A percentile compares a stretch with the other conserved stretches of the same genome.
These are phyloP conservation scores for Aaosphaeria arxii DNA, from an alignment of 2,329 filamentous ascomycete genomes.

Conservation along the genomic window DNA sequence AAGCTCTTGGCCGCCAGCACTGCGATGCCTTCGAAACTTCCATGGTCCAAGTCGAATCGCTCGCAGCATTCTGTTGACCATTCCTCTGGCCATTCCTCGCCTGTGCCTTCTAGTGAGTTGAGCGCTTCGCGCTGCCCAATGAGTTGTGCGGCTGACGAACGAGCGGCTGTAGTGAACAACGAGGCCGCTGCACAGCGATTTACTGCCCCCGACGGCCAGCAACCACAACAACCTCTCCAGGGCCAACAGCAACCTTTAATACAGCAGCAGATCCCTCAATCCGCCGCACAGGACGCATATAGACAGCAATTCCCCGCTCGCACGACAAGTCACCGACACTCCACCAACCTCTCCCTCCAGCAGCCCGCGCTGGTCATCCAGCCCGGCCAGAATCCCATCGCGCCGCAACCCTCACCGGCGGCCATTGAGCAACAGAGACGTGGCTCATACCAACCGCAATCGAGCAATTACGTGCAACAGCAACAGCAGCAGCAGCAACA, in stretches of 20 bases:
- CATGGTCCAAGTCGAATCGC: conserved; percentile 37
- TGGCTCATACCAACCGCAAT: conserved; percentile 21
- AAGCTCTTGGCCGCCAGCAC: conserved; percentile 16
- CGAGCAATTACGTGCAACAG: conserved; percentile 2
- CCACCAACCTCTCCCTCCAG: conserved; percentile 28
- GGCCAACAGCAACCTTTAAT: conserved; percentile 11
- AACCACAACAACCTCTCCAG: conserved; percentile 1
- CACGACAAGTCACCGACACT: conserved; percentile 28
- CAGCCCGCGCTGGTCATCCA: conserved; percentile 20
- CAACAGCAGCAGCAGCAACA: conserved; percentile 18
- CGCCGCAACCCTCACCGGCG: conserved; percentile 16
- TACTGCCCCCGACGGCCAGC: neutral
- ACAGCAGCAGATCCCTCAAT: conserved; percentile 8
- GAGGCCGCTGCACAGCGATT: conserved; percentile 25
- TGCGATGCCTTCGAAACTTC: conserved; percentile 38
- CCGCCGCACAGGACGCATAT: conserved; percentile 4
- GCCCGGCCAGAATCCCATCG: conserved; percentile 19
- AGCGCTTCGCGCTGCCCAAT: conserved; percentile 18
- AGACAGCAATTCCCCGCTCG: conserved; percentile 24
- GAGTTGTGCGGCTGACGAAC: conserved; percentile 29
- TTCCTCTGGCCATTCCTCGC: conserved; percentile 31
- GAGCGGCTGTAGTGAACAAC: conserved; percentile 34
- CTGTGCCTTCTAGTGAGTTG: conserved; percentile 33
- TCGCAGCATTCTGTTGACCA: conserved; percentile 37
- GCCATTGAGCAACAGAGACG: conserved; percentile 19